Percentiles rank a stretch among this genome's conserved stretches.
Conservation (phyloP, 73 alveolate species). For the Loxodes magnus region DNA sequence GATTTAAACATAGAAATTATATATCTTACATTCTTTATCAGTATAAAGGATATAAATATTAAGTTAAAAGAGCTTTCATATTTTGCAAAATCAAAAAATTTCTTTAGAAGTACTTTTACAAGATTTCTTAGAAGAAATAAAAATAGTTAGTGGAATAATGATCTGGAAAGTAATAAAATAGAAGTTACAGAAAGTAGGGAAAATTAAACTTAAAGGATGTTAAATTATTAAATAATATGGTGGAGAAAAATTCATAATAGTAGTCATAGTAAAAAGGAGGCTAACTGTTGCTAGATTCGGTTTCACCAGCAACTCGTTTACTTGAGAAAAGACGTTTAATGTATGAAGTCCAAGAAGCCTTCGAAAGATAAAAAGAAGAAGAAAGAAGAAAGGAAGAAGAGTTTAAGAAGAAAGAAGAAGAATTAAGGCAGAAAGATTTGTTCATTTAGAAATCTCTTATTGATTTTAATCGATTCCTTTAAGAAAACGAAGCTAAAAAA, state of each 20-base stretch:
- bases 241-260: background rate
- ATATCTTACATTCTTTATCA: no score
- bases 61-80: no score
- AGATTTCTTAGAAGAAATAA: no score
- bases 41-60: no score
- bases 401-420: conserved; percentile 43
- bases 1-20: no score
- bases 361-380: conserved; percentile 64
- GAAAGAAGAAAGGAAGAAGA: conserved; percentile 40
- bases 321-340: conserved; percentile 77
- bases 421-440: conserved; percentile 48
- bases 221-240: no score
- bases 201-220: no score
- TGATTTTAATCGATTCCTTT: conserved; percentile 55
- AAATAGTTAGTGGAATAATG: no score
- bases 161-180: no score
- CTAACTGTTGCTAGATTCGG: conserved; percentile 54
- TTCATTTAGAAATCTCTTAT: conserved; percentile 51
- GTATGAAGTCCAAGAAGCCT: conserved; percentile 87
- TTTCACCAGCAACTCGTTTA: conserved; percentile 74
- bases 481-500: conserved; percentile 69
- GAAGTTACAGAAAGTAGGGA: no score
- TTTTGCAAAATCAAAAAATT: no score
- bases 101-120: no score
- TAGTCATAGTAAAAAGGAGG: conserved; percentile 3